Evolutionary conservation across 2,329 filamentous ascomycete species (phyloP), one percentile per base, ranked within the genome.

Genomic region (Fusarium globosum): DNA sequence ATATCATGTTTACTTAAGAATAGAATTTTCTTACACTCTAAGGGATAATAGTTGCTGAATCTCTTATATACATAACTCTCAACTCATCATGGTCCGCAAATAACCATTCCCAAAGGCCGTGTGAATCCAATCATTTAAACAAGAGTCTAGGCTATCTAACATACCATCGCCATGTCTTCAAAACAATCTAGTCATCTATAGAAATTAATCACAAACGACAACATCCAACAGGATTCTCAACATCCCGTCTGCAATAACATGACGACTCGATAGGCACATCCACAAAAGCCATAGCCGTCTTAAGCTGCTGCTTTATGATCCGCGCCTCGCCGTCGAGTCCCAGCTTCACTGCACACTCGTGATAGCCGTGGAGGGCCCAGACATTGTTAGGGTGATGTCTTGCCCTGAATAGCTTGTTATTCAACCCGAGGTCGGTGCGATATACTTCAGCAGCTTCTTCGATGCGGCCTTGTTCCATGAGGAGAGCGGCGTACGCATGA

Each of bases 341-440:
- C 41, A 78, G 79, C 69, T 83, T 88, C 13, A 84, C 77, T 56
- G 93, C 78, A 77, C 92, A 93, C 81, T 94, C 92, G 66, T 93
- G 87, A 69, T 90, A 92, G 0, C 92, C 92, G 76, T 93, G 90
- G 69, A 94, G 79, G 28, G 91, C 88, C 92, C 92, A 94, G 0
- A 94, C 88, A 71, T 94, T 94, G 56, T 91, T 91, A 10, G 88
- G 90, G 80, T 94, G 92, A 69, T 89, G 88, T 38, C 88, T 81
- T 2, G 90, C 88, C 30, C 92, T 85, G 3, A 91, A 90, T 11
- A 93, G 80, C 6, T 86, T 88, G 42, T 85, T 83, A 66, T 88
- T 85, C 12, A 90, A 77, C 0, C 90, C 90, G 16, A 92, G 80
- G 71, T 92, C 90, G 1, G 88, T 89, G 13, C 82, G 82, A 71